phyloP scores from a whole-genome alignment of 345 rosid species.

The Moricandia arvensis region DNA sequence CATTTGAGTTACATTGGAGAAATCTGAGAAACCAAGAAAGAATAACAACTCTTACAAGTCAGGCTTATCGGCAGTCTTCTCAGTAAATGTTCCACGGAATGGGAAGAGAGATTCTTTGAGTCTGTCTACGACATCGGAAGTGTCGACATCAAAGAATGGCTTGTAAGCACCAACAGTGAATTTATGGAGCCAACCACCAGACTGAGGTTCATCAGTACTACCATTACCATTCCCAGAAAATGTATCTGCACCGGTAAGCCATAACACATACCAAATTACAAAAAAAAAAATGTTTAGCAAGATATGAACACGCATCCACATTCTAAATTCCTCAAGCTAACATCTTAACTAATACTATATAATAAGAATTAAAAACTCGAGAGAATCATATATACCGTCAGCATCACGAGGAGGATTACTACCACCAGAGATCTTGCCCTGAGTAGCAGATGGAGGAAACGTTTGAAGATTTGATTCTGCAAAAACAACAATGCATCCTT shows the following conservation, averaged over 20 bases:
- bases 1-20: background rate
- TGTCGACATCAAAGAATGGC: constrained; percentile 92
- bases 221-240: constrained; percentile 57
- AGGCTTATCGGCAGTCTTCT: constrained; percentile 69
- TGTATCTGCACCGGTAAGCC: constrained; percentile 53
- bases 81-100: constrained; percentile 78
- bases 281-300: too few species aligned
- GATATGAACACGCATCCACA: background rate
- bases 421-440: constrained; percentile 71
- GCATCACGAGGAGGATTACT: constrained; percentile 80
- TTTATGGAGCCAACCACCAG: constrained; percentile 67
- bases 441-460: constrained; percentile 67
- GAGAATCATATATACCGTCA: constrained; percentile 50
- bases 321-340: background rate
- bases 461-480: constrained; percentile 75
- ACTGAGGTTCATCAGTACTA: constrained; percentile 58
- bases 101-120: constrained; percentile 88
- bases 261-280: background rate
- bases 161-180: constrained; percentile 76
- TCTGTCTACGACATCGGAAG: constrained; percentile 83
- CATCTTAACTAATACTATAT: background rate
- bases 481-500: constrained; percentile 11
- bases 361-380: background rate
- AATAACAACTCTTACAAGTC: constrained; percentile 63
- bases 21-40: background rate